These are phyloP conservation scores for Melampsora americana DNA, from an alignment of 1,284 basidiomycete species.

Conservation along the genomic window DNA sequence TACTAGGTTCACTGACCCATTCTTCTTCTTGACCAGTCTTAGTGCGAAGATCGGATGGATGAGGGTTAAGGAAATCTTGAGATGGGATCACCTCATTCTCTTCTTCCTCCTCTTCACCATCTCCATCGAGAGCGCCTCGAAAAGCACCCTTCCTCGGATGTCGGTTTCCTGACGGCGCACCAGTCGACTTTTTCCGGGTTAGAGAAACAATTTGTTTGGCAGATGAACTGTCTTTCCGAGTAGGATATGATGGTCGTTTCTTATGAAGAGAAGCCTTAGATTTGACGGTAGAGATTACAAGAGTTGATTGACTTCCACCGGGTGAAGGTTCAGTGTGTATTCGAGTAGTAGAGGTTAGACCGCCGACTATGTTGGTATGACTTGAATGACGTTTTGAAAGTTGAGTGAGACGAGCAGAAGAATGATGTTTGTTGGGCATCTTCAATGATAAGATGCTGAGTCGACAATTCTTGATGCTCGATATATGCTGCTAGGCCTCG, in stretches of 20 bases:
- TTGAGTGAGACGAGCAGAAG: conserved; percentile 1
- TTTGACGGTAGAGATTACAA: not conserved
- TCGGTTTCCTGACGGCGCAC: not conserved
- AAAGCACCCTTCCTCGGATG: conserved; percentile 11
- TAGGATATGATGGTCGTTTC: not conserved
- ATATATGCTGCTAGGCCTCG: not conserved
- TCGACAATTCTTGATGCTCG: too few species aligned
- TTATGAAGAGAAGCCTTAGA: conserved; percentile 1
- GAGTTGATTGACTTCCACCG: conserved; percentile 2
- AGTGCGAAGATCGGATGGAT: not conserved
- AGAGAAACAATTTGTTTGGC: not conserved
- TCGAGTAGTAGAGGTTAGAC: not conserved
- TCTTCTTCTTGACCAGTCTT: not conserved
- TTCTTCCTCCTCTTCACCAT: conserved; percentile 8
- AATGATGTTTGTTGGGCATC: conserved; percentile 9
- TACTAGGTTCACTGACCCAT: conserved; percentile 27
- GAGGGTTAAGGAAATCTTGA: not conserved
- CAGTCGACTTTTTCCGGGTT: not conserved
- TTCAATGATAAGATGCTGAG: not conserved
- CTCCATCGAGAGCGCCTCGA: conserved; percentile 15
- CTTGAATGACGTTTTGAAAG: not conserved
- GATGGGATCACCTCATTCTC: not conserved
- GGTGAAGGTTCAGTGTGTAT: not conserved
- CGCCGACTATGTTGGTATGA: not conserved
- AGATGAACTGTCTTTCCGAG: not conserved